Base-by-base conservation (phyloP, 2,329 filamentous ascomycete species). In the Elsinoe perseae region DNA sequence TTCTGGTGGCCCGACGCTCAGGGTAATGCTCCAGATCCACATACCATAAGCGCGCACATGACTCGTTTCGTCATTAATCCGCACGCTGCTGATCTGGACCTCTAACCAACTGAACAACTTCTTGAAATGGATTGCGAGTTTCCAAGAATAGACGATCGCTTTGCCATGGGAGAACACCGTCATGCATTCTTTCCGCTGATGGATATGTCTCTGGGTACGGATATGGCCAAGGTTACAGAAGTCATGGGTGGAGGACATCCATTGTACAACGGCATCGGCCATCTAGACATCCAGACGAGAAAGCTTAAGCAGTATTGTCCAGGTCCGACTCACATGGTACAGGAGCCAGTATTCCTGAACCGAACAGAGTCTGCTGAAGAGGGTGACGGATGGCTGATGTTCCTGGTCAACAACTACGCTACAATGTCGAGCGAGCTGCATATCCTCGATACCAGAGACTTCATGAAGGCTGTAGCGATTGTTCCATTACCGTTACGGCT, bases 271-370 rank as follows among this genome's bases (percentile, higher is more conserved):
- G 40, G 40, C 12, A 18, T 44, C 12, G 40, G 40, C 23, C 40
- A 44, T 44, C 40, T 44, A 14, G 40, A 44, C n/a, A 14, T 44
- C 9, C n/a, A 23, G 3, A 44, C 40, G 12, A 44, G 23, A n/a
- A 44, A 21, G 9, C 40, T 44, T 12, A 18, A 25, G 8, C 40
- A 25, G 23, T 44, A 44, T 10, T 44, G 8, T 20, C 40, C 40
- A 25, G 40, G 40, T 23, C 62, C 57, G 61, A 62, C 50, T 62
- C 63, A 28, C 46, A 59, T 75, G 0, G 76, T 79, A 58, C 77
- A 80, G 62, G 78, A 81, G 59, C 78, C 78, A 0, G 73, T 76
- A 0, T 81, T 80, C 57, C 73, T 80, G 12, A 77, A 78, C 0
- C 67, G 69, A 32, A 64, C 64, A 0, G 67, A 69, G 1, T 68